Base-by-base conservation (phyloP, 2,329 filamentous ascomycete species). In the Xylariales sp. region DNA sequence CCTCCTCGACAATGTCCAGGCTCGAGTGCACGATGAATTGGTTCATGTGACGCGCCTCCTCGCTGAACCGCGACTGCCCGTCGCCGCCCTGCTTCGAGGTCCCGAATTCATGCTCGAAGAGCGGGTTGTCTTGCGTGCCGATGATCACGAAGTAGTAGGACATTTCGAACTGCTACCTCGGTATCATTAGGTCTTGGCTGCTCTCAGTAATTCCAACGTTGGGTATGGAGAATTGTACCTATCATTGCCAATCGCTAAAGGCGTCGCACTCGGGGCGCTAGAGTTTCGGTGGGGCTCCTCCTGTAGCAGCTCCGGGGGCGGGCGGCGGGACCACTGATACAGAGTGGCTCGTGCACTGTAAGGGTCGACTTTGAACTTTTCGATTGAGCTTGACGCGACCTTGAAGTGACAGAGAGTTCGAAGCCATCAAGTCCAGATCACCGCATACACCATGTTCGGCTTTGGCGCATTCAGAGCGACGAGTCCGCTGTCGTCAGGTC, bases 91-190 rank as follows among this genome's bases (percentile, higher is more conserved):
- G 85, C 66, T 96, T 96, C 29, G 88, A 95, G 28, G 91, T 96
- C 56, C 93, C 93, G 63, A 98, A 98, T 61, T 95, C 90, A 66
- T 94, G 81, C 69, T 95, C 91, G 70, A 97, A 98, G 52, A 98
- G 79, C 24, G 93, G 91, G 60, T 91, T 94, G 71, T 98, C 93
- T 56, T 88, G 87, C 16, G 89, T 94, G 59, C 90, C 93, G 63
- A 98, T 81, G 54, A 98, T 95, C 60, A 87, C 87, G 69, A 98
- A 97, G 73, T 96, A 96, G 76, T 97, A 98, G 46, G 90, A 96
- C 93, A 97, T 97, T n/a, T n/a, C n/a, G n/a, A 37, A 21, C 31
- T 10, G 36, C 28, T 18, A 36, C 25, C n/a, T 1, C 15, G 8
- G 4, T 4, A n/a, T 21, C 10, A 3, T 37, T 9, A 21, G 14